phyloP scores from a whole-genome alignment of 2,329 filamentous ascomycete species.

The Cladosporium sp. region DNA sequence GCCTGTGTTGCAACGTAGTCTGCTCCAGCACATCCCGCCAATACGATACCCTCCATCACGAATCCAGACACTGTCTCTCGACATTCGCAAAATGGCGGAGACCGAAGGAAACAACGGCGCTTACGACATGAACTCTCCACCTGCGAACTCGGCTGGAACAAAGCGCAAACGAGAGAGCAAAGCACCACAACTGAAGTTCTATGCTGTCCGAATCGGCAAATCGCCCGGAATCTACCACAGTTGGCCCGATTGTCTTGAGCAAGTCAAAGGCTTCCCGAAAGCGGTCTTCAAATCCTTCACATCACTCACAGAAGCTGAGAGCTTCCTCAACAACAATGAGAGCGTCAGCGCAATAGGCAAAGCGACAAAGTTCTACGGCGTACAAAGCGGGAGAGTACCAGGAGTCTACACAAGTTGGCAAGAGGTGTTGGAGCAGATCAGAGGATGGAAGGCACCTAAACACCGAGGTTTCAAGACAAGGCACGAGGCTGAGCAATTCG shows the following conservation, averaged over 20 bases:
- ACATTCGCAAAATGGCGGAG: constrained; percentile 6
- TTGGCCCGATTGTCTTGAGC: constrained; percentile 59
- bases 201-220: constrained; percentile 59
- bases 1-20: neutral
- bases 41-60: neutral
- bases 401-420: constrained; percentile 65
- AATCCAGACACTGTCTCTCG: neutral
- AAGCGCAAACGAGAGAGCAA: constrained; percentile 53
- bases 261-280: constrained; percentile 57
- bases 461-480: constrained; percentile 46
- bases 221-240: constrained; percentile 60
- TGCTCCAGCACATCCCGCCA: neutral
- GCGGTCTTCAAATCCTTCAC: constrained; percentile 68
- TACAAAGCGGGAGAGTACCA: constrained; percentile 54
- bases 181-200: constrained; percentile 49
- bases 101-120: constrained; percentile 29
- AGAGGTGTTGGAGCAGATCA: constrained; percentile 68
- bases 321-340: constrained; percentile 62
- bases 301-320: constrained; percentile 69
- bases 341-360: constrained; percentile 15
- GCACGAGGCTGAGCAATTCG: constrained; percentile 74
- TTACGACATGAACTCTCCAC: neutral
- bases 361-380: constrained; percentile 54
- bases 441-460: constrained; percentile 63
- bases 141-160: constrained; percentile 31